Evolutionary conservation across 306 rosid genomes (phyloP).

Genomic region (Mimosa bimucronata): DNA sequence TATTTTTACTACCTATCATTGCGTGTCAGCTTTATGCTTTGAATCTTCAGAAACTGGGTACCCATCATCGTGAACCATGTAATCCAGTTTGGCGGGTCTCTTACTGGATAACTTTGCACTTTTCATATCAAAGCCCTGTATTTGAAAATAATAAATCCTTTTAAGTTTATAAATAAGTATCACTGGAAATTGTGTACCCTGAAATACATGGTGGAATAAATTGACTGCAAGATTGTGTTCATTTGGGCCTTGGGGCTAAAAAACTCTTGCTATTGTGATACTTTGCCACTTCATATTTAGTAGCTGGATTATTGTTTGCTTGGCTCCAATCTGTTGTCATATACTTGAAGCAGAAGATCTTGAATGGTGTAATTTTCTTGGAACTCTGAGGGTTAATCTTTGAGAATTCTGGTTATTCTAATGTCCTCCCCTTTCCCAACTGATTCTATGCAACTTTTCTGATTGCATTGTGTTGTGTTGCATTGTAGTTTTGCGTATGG

Average conservation of each 20-base stretch:
- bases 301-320: conserved; percentile 12
- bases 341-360: neutral
- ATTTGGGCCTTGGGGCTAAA: neutral
- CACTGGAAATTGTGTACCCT: neutral
- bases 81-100: neutral
- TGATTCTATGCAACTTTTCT: conserved; percentile 3
- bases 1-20: neutral
- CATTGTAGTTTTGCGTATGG: conserved; percentile 91
- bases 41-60: neutral
- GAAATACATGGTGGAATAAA: neutral
- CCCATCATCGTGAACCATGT: neutral
- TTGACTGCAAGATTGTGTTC: neutral
- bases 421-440: neutral
- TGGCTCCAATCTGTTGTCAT: conserved; percentile 5
- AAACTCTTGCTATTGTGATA: neutral
- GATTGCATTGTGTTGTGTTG: neutral
- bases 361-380: conserved; percentile 16
- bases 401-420: neutral
- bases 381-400: conserved; percentile 8
- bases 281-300: neutral
- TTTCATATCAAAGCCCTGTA: neutral
- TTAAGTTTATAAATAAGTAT: neutral
- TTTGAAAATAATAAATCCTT: neutral
- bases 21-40: neutral
- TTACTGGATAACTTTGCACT: neutral